Evolutionary conservation across 1,284 basidiomycete species (phyloP), one percentile per base, ranked within the genome.

Genomic region (Cutaneotrichosporon sp.): DNA sequence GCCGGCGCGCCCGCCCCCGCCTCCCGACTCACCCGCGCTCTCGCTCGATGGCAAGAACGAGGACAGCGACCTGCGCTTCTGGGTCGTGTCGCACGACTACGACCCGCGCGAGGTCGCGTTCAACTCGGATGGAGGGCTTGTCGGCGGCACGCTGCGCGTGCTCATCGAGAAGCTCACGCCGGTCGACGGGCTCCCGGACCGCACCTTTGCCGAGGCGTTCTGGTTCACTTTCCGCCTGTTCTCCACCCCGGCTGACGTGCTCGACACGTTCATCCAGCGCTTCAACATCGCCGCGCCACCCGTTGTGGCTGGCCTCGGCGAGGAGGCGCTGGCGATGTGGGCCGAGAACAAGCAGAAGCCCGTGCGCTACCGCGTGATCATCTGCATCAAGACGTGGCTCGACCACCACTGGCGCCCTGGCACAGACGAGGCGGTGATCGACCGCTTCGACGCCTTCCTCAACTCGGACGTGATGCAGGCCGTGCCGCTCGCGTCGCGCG

Each of bases 141-240:
- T 95, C 9, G 95, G 95, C 27, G 97, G 93, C 1, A 94, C 93
- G 2, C 82, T 99, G 59, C 84, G 85, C 16, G 94, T 89, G 2
- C 83, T 99, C 46, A 88, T 98, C 10, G 94, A 95, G 80, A 92
- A 91, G 81, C 90, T 99, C 88, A 95, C 95, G n/a, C 91, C 94
- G 2, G 91, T 95, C 73, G 92, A 94, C 72, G 88, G 88, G 53
- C 79, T 80, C 61, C 90, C 91, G 33, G 94, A 98, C 70, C 83
- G 88, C 18, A 86, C 87, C 0, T 94, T 97, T 74, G 85, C 88
- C 25, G 86, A 88, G 1, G 89, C 95, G 18, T 98, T 99, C 82
- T 95, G 95, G 83, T 83, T 95, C 72, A 97, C 94, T 1, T 99
- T 99, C 84, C 87, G 95, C n/a, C 81, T 97, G 66, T 98, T 97